Evolutionary conservation across 768 basidiomycete species (phyloP).

Genomic region (Clathrus columnatus): DNA sequence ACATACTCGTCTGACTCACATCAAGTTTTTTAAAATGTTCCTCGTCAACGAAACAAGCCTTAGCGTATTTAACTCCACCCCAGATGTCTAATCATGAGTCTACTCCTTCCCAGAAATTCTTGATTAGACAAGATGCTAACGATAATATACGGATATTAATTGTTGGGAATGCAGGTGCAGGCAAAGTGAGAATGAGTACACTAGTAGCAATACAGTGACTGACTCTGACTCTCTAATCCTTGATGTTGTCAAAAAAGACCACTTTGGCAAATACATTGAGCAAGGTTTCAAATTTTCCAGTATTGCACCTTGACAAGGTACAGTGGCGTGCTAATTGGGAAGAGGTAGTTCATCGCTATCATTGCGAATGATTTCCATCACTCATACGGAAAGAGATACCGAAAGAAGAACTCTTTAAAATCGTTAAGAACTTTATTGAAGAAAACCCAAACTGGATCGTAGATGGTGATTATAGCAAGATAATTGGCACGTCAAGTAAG

Average conservation of each 20-base stretch:
- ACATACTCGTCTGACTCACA: no score
- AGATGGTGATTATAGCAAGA: slow-evolving; percentile 1
- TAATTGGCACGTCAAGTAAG: not conserved
- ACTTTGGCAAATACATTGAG: not conserved
- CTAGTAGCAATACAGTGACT: no score
- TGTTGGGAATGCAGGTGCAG: slow-evolving; percentile 7
- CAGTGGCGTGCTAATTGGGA: slow-evolving; percentile 4
- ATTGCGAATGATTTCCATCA: not conserved
- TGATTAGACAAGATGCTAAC: slow-evolving; percentile 1
- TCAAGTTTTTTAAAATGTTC: no score
- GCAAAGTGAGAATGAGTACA: not conserved
- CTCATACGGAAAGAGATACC: not conserved
- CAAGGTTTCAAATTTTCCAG: not conserved
- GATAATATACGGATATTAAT: slow-evolving; percentile 7
- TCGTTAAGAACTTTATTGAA: not conserved
- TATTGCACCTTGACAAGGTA: slow-evolving; percentile 3
- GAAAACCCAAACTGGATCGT: slow-evolving; percentile 6
- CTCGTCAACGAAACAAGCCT: no score
- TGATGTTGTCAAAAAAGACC: not conserved
- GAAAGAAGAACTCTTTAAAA: not conserved
- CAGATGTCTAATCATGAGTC: not conserved
- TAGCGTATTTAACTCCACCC: no score
- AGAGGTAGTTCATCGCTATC: not conserved
- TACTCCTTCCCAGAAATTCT: not conserved
- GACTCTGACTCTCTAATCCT: not conserved